Conservation (phyloP, 208 protist species). For the Acanthamoeba healyi region DNA sequence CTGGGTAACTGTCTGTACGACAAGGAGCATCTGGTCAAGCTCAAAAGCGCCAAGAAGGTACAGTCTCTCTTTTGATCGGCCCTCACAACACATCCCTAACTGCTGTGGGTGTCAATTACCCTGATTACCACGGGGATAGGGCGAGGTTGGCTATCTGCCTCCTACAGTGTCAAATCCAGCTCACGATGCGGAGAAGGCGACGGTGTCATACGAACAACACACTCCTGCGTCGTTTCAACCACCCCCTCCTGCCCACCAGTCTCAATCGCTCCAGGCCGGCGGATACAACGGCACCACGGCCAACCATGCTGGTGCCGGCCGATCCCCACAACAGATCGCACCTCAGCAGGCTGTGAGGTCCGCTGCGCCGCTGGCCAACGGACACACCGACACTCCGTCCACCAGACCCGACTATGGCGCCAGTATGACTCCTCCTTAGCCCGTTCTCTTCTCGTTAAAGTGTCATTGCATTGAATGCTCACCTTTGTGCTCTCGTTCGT, state of each 20-base stretch:
- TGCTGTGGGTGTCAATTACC: too few species aligned
- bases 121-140: too few species aligned
- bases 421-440: too few species aligned
- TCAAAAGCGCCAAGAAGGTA: slow-evolving; percentile 71
- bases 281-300: slow-evolving; percentile 1
- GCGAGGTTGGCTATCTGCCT: slow-evolving; percentile 23
- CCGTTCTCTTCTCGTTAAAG: background rate
- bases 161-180: background rate
- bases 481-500: background rate
- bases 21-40: slow-evolving; percentile 79
- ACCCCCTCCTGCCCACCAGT: background rate
- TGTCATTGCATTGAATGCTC: background rate
- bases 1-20: slow-evolving; percentile 88
- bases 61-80: background rate
- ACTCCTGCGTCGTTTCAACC: background rate
- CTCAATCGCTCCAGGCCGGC: background rate
- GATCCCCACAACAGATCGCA: background rate
- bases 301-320: background rate
- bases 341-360: background rate
- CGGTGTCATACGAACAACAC: background rate
- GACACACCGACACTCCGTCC: background rate
- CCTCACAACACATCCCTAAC: background rate
- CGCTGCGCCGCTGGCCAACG: background rate
- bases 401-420: too few species aligned
- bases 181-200: slow-evolving; percentile 29